Evolutionary conservation across 148 eudicot species (phyloP), one percentile per base, ranked within the genome.

Genomic region (Rhododendron molle): DNA sequence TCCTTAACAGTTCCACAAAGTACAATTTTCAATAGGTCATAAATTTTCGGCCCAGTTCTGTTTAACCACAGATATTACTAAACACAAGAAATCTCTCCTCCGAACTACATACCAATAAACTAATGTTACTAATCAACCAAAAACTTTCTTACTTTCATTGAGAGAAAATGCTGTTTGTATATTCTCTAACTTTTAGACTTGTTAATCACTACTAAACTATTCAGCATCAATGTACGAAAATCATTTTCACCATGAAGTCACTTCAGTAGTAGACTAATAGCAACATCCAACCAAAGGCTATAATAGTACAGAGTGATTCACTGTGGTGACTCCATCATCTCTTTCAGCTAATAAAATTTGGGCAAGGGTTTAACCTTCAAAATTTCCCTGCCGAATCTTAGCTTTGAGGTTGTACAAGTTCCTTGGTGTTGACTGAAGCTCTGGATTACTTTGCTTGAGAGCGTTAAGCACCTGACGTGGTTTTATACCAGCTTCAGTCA

Each of bases 401-500:
- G 86, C 86, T 86, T 90, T 90, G 67, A 91, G 85, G 69, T 91
- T 91, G 88, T 90, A 90, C 52, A 91, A 74, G 81, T 91, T 87
- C 89, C 88, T 84, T 50, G 90, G 90, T 36, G 93, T 91, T 38
- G 93, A 90, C 38, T 86, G 88, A 84, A 91, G 86, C 85, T 90
- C 84, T 0, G 93, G 93, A 87, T 91, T 91, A 62, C 10, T 91
- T 86, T 88, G 83, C 87, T 90, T 91, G 38, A 91, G 91, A 76
- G 90, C 84, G 40, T 90, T 87, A 4, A 91, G 87, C 80, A 91
- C 89, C 83, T 90, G 87, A 15, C 89, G 90, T 46, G 93, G 93
- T 83, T 90, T 91, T 56, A 83, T 26, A 71, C 93, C 93, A 84
- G 91, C 92, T 67, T 87, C 90, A 62, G 89, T 87, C 93, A 91